Percentiles rank a stretch among this genome's conserved stretches.
Evolutionary conservation across 257 asterid species (phyloP).

Genomic region (Salvia splendens): DNA sequence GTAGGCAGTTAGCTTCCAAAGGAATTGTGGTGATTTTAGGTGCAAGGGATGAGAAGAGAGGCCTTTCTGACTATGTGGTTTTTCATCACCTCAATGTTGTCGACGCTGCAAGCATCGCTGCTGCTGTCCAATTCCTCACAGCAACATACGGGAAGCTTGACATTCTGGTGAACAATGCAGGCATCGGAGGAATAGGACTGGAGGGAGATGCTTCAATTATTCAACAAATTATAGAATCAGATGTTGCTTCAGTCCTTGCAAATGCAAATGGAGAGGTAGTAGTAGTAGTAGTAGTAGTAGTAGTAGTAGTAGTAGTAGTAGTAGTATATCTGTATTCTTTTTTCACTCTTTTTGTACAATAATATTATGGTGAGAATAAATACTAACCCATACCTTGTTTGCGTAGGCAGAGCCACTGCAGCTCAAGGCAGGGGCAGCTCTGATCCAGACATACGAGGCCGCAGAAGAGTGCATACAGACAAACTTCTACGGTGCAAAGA

Average conservation of each 20-base stretch:
- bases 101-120: constrained; percentile 30
- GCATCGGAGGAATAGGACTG: constrained; percentile 35
- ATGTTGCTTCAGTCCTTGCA: background rate
- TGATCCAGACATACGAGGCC: constrained; percentile 31
- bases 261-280: constrained; percentile 1
- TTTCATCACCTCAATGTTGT: constrained; percentile 53
- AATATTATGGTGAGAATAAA: too few species aligned
- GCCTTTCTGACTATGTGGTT: constrained; percentile 30
- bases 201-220: constrained; percentile 30
- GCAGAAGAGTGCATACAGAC: constrained; percentile 46
- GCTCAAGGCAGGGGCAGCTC: constrained; percentile 27
- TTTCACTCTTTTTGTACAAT: too few species aligned
- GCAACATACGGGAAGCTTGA: constrained; percentile 43
- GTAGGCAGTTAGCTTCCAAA: constrained; percentile 45
- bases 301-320: too few species aligned
- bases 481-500: constrained; percentile 49
- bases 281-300: too few species aligned
- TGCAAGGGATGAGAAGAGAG: constrained; percentile 47
- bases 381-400: background rate
- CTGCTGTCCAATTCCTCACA: constrained; percentile 24
- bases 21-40: constrained; percentile 48
- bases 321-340: too few species aligned
- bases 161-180: constrained; percentile 63
- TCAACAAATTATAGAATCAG: constrained; percentile 13
- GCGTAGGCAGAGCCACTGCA: constrained; percentile 31